Evolutionary conservation across 148 eudicot species (phyloP).

Genomic region (Silene conica): DNA sequence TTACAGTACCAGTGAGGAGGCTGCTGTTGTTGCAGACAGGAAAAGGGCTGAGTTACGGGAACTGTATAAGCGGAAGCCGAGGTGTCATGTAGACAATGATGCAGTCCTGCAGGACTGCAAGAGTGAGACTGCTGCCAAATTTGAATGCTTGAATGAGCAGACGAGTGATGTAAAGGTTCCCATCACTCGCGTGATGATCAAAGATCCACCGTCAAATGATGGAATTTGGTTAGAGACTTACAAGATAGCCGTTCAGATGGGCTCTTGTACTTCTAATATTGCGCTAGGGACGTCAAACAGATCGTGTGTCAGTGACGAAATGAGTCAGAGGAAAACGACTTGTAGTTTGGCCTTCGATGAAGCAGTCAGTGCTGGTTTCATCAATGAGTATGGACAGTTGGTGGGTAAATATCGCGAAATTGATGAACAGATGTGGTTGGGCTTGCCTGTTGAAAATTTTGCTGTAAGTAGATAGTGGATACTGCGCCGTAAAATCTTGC

Average conservation of each 20-base stretch:
- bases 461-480: too few relatives aligned
- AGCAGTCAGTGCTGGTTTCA: conserved; percentile 20
- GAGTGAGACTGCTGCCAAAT: neutral
- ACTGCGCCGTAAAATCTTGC: too few relatives aligned
- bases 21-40: conserved; percentile 6
- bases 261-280: neutral
- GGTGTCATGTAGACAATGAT: too few relatives aligned
- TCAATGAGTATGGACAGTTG: conserved; percentile 25
- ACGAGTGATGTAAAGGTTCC: neutral
- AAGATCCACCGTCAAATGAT: too few relatives aligned
- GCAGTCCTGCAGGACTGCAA: too few relatives aligned
- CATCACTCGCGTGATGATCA: neutral
- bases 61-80: neutral
- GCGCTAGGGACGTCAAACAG: neutral
- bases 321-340: conserved; percentile 4
- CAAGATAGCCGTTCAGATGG: neutral
- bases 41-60: conserved; percentile 3
- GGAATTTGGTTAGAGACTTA: neutral
- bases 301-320: too few relatives aligned
- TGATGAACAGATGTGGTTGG: conserved; percentile 19
- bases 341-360: conserved; percentile 11
- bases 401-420: conserved; percentile 25
- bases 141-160: neutral
- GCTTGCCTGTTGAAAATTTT: too few relatives aligned
- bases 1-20: neutral